These are phyloP conservation scores for Phytophthora capsici DNA, from an alignment of 352 stramenopile species.

Conservation along the genomic window DNA sequence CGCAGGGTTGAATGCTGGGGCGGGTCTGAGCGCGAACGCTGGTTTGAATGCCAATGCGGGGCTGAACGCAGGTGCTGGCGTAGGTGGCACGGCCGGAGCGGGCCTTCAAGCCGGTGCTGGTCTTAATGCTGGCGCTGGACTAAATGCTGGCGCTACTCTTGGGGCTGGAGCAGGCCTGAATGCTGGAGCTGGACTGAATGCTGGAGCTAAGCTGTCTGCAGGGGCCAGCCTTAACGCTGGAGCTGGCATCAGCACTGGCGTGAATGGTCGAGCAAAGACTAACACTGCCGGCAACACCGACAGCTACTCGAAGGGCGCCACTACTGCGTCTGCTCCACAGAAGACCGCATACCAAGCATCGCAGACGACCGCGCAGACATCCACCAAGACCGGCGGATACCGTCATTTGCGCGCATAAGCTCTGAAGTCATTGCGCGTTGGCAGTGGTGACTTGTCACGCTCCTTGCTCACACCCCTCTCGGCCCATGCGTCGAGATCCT, in stretches of 20 bases:
- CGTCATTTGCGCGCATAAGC: slow-evolving; percentile 15
- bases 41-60: not conserved
- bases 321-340: not conserved
- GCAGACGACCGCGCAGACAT: slow-evolving; percentile 1
- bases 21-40: not conserved
- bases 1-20: not conserved
- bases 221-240: not conserved
- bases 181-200: not conserved
- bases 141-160: not conserved
- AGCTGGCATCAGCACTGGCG: not conserved
- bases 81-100: not conserved
- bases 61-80: not conserved
- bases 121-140: not conserved
- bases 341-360: slow-evolving; percentile 9
- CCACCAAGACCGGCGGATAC: slow-evolving; percentile 8
- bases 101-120: not conserved
- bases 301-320: slow-evolving; percentile 11
- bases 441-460: too few relatives aligned
- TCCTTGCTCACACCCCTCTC: too few relatives aligned
- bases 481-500: not conserved
- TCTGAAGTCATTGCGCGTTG: too few relatives aligned
- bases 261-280: not conserved
- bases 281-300: slow-evolving; percentile 2
- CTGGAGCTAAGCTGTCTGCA: not conserved
- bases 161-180: not conserved